A percentile compares a stretch with the other conserved stretches of the same genome.
These are phyloP conservation scores for Pinus albicaulis DNA, from an alignment of 75 land plant genomes.

Conservation along the genomic window DNA sequence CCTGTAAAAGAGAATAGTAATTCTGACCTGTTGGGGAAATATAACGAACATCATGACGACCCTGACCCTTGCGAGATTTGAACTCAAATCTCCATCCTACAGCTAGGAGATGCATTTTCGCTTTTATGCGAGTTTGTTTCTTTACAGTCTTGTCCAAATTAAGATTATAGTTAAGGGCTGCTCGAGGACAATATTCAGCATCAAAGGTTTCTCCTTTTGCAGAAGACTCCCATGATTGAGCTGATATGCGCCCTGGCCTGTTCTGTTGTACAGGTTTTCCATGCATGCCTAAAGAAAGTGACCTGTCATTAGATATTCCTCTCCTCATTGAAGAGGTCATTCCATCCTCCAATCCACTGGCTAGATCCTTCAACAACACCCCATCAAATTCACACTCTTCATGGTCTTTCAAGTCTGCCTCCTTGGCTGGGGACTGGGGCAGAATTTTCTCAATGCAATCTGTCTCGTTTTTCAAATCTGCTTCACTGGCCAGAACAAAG, in stretches of 20 bases:
- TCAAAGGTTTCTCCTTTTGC: slow-evolving; percentile 14
- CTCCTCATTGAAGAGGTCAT: background rate
- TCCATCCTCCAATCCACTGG: background rate
- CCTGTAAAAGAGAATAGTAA: slow-evolving; percentile 37
- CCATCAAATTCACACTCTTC: background rate
- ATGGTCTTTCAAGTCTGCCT: slow-evolving; percentile 1
- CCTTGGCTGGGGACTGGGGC: background rate
- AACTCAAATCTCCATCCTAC: slow-evolving; percentile 50
- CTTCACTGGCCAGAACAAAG: background rate
- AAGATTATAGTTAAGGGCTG: slow-evolving; percentile 11
- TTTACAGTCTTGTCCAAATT: background rate
- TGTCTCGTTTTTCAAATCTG: background rate
- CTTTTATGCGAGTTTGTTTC: background rate
- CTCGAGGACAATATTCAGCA: slow-evolving; percentile 19
- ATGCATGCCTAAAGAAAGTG: background rate
- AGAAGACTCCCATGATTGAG: slow-evolving; percentile 14
- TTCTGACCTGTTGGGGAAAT: slow-evolving; percentile 33
- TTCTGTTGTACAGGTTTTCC: background rate
- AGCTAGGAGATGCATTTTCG: slow-evolving; percentile 17
- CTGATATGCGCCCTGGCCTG: background rate
- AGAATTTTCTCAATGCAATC: background rate
- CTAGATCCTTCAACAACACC: background rate
- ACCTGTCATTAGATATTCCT: background rate
- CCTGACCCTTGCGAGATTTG: background rate
- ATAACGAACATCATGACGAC: slow-evolving; percentile 16